Conservation (phyloP, 306 rosid species). For the Cucumis hystrix region DNA sequence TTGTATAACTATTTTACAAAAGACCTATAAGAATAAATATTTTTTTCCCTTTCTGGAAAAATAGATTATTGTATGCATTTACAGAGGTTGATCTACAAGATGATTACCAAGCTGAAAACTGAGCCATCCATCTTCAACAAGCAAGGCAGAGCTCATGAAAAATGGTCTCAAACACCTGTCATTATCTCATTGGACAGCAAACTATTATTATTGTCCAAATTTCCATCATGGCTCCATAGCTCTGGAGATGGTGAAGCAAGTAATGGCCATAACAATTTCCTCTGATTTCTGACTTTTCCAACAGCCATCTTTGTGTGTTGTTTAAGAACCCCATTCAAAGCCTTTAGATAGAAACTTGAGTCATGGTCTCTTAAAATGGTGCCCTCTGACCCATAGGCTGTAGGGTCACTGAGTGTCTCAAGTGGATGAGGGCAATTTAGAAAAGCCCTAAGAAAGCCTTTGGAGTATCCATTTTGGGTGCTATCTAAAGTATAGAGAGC, state of each 20-base stretch:
- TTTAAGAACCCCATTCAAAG: constrained; percentile 41
- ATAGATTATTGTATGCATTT: background rate
- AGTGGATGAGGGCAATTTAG: constrained; percentile 79
- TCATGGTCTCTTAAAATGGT: constrained; percentile 75
- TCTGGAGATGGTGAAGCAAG: constrained; percentile 54
- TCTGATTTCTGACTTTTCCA: constrained; percentile 24
- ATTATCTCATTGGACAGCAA: constrained; percentile 39
- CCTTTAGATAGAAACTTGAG: constrained; percentile 81
- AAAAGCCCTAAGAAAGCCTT: constrained; percentile 41
- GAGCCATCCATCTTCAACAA: background rate
- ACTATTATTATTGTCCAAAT: constrained; percentile 16
- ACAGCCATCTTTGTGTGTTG: constrained; percentile 26
- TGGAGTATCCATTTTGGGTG: constrained; percentile 33
- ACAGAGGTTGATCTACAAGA: background rate
- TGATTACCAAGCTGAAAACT: background rate
- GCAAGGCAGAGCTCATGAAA: background rate
- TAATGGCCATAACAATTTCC: constrained; percentile 48
- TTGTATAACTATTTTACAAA: background rate
- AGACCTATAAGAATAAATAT: background rate
- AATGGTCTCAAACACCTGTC: constrained; percentile 27
- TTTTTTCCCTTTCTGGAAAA: background rate
- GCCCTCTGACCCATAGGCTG: constrained; percentile 83
- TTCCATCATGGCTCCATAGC: constrained; percentile 45
- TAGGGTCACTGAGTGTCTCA: constrained; percentile 76
- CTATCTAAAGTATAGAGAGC: constrained; percentile 51